Conservation (phyloP, 1,139 yeast genomes). For the Saccharomyces hybrid region DNA sequence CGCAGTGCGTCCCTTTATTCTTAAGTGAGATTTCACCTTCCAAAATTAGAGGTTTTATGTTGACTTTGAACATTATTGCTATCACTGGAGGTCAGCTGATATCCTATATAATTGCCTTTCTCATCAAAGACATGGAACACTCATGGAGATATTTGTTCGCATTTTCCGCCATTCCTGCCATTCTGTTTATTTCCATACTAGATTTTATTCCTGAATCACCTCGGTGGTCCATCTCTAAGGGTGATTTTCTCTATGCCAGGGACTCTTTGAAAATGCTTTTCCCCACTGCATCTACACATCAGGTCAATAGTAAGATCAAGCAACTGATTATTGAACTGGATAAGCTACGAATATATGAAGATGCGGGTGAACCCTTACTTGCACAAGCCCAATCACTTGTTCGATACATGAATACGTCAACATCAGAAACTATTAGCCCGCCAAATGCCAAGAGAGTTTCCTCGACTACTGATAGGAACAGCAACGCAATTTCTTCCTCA, state of each 20-base stretch:
- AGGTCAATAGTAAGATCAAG: slow-evolving; percentile 28
- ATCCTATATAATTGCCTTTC: slow-evolving; percentile 35
- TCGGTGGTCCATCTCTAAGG: slow-evolving; percentile 42
- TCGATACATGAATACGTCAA: neutral
- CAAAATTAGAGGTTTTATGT: slow-evolving; percentile 34
- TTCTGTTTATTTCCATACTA: slow-evolving; percentile 32
- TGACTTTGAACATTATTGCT: slow-evolving; percentile 37
- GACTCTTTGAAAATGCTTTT: slow-evolving; percentile 33
- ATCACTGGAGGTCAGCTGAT: slow-evolving; percentile 42
- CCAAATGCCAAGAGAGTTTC: neutral
- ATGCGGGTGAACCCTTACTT: slow-evolving; percentile 1
- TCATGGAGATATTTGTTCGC: slow-evolving; percentile 41
- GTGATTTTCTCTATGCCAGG: slow-evolving; percentile 37
- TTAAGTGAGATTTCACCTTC: slow-evolving; percentile 40
- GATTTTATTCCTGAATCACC: slow-evolving; percentile 55
- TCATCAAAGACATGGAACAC: slow-evolving; percentile 18
- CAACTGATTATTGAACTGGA: slow-evolving; percentile 27
- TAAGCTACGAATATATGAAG: neutral
- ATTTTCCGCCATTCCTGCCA: slow-evolving; percentile 37
- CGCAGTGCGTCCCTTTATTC: slow-evolving; percentile 39
- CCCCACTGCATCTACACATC: slow-evolving; percentile 33
- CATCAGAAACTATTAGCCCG: neutral
- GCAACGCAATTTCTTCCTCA: neutral
- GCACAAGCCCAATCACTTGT: neutral
- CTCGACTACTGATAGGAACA: neutral